Evolutionary conservation across 1,284 basidiomycete genomes (phyloP), one percentile per base, ranked within the genome.

Genomic region (Tylopilus sp.): DNA sequence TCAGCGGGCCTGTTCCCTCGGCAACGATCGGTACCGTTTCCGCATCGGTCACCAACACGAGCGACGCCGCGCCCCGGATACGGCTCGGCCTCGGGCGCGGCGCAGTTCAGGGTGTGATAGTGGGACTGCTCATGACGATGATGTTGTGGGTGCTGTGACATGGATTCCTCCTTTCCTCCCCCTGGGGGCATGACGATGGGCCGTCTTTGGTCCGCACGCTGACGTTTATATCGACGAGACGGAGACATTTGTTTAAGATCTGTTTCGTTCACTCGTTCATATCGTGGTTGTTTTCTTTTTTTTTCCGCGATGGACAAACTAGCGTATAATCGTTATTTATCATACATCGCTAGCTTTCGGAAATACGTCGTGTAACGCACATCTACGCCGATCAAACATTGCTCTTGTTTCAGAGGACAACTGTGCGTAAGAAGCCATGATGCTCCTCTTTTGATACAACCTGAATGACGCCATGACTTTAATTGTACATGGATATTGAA

Each of bases 11-110:
- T 3, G 61, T 56, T 1, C 72, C 71, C 3, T 55, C 63, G 0
- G 37, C 71, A 0, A 73, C 72, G 18, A 62, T 73, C 31, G 69
- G 70, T 11, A 51, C 54, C 1, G 59, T 53, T n/a, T 36, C 56
- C 2, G 58, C 64, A 0, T 15, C 58, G 24, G 56, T 63, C 14
- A 62, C 61, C 9, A 58, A 31, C 28, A 29, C 26, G 1, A 56
- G 5, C 30, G 41, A 40, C 17, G 51, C 54, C 4, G n/a, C 21
- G 15, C 31, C 44, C 1, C 47, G 30, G 7, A 26, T 18, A 10
- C 33, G 18, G 14, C 18, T 20, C 5, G 53, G 31, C 12, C 40
- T 50, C 11, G 41, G 21, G 21, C 51, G 24, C 1, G 29, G 40
- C 10, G 17, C 37, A 10, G 21, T 55, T 2, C 20, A 24, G 3